phyloP scores from a whole-genome alignment of 192 early-diverging fungal genomes.

The Umbelopsis sp. region DNA sequence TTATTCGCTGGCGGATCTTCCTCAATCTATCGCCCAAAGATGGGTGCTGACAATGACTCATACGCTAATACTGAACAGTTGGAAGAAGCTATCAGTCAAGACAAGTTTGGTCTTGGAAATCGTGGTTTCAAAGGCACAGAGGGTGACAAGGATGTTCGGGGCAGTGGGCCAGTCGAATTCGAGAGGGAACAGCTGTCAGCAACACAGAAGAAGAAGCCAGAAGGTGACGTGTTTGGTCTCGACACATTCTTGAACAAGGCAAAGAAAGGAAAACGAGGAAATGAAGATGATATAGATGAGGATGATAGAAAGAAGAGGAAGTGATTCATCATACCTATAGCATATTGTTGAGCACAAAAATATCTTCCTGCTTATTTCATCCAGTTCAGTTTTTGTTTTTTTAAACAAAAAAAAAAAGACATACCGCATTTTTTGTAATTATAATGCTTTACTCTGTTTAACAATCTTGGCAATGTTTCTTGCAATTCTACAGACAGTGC shows the following conservation, averaged over 20 bases:
- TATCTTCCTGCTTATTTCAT: too few relatives aligned
- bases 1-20: slow-evolving; percentile 74
- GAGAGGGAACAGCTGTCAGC: slow-evolving; percentile 67
- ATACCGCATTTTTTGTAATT: slow-evolving; percentile 1
- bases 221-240: slow-evolving; percentile 88
- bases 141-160: slow-evolving; percentile 49
- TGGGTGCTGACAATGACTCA: slow-evolving; percentile 51
- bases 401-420: not conserved
- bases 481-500: too few relatives aligned
- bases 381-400: too few relatives aligned
- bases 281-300: slow-evolving; percentile 32
- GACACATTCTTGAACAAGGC: slow-evolving; percentile 82
- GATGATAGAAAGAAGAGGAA: slow-evolving; percentile 27
- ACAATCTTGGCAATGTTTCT: not conserved
- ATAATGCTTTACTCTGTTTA: slow-evolving; percentile 2
- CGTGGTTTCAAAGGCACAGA: slow-evolving; percentile 74
- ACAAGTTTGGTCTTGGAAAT: slow-evolving; percentile 62
- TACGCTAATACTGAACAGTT: slow-evolving; percentile 69
- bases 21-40: slow-evolving; percentile 82
- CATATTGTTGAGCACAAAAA: not conserved
- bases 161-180: slow-evolving; percentile 91
- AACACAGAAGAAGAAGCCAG: slow-evolving; percentile 29
- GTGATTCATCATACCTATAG: not conserved
- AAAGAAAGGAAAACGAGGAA: slow-evolving; percentile 56
- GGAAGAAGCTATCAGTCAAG: slow-evolving; percentile 66